These are phyloP conservation scores for Stemphylium beticola DNA, from an alignment of 2,329 filamentous ascomycete genomes.

Conservation along the genomic window DNA sequence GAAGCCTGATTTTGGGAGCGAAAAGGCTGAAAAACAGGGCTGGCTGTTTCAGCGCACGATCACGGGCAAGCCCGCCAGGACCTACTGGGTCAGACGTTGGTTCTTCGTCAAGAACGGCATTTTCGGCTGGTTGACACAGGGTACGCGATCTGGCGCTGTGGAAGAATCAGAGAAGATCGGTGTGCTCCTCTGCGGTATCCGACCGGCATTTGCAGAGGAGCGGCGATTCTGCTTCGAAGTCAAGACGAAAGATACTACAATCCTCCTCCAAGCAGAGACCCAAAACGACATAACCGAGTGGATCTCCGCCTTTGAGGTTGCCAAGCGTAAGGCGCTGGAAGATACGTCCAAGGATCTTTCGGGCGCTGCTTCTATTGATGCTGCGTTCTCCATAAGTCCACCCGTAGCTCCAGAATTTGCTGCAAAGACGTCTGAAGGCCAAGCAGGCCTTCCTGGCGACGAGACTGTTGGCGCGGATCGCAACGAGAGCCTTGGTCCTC, in stretches of 20 bases:
- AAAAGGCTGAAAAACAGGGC: conserved; percentile 80
- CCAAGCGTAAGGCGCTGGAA: conserved; percentile 91
- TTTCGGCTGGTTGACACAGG: conserved; percentile 91
- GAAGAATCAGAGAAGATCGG: conserved; percentile 96
- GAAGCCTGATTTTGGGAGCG: conserved; percentile 56
- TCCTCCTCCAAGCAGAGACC: conserved; percentile 90
- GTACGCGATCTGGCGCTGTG: conserved; percentile 78
- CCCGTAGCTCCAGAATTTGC: conserved; percentile 90
- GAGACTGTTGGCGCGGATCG: conserved; percentile 65
- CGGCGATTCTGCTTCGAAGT: conserved; percentile 97
- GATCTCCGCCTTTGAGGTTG: conserved; percentile 90
- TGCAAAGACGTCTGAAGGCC: conserved; percentile 74
- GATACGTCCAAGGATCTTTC: conserved; percentile 63
- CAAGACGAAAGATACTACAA: conserved; percentile 92
- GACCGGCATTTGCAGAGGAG: conserved; percentile 90
- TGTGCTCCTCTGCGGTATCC: conserved; percentile 89
- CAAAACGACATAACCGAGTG: conserved; percentile 92
- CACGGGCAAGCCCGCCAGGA: conserved; percentile 85
- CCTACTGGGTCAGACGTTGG: conserved; percentile 91
- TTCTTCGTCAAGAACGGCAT: conserved; percentile 96
- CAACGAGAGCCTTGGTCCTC: conserved; percentile 68
- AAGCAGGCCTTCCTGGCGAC: conserved; percentile 61
- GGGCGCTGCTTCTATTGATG: conserved; percentile 60
- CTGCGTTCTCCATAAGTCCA: conserved; percentile 91
- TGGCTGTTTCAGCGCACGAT: conserved; percentile 87